Percentiles rank a stretch among this genome's conserved stretches.
Evolutionary conservation across 2,329 filamentous ascomycete species (phyloP).

Genomic region (Neonectria magnoliae): DNA sequence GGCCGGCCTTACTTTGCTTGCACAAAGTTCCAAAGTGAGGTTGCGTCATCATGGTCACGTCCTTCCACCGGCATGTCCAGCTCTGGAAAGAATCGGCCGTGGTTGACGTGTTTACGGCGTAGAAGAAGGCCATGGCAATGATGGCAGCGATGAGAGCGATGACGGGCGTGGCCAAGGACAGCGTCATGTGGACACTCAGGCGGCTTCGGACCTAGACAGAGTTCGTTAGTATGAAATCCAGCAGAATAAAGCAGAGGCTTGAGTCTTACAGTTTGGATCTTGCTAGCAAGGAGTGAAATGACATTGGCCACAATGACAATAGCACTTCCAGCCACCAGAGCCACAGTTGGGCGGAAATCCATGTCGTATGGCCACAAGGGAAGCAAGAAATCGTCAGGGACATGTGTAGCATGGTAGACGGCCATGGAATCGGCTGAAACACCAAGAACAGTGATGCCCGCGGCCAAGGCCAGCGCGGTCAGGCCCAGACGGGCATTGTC

Average conservation of each 20-base stretch:
- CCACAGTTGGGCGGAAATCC: constrained; percentile 65
- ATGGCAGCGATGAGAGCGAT: constrained; percentile 53
- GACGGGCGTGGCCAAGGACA: constrained; percentile 42
- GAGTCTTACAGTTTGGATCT: constrained; percentile 60
- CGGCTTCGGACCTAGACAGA: constrained; percentile 35
- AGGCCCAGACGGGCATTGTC: constrained; percentile 59
- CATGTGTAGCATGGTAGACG: constrained; percentile 65
- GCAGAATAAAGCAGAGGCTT: constrained; percentile 14
- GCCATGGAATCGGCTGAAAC: constrained; percentile 64
- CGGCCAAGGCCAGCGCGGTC: constrained; percentile 60
- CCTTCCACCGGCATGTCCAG: constrained; percentile 70
- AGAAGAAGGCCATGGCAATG: constrained; percentile 66
- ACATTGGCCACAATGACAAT: constrained; percentile 61
- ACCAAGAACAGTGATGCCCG: constrained; percentile 63
- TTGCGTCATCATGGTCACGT: constrained; percentile 60
- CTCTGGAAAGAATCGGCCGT: constrained; percentile 66
- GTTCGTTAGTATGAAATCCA: constrained; percentile 25
- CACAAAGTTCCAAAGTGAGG: constrained; percentile 68
- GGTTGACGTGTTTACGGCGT: constrained; percentile 63
- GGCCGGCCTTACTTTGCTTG: constrained; percentile 62
- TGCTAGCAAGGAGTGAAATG: constrained; percentile 59
- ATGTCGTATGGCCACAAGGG: constrained; percentile 68
- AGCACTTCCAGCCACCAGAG: constrained; percentile 62
- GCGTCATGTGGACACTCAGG: constrained; percentile 26
- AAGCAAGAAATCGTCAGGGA: constrained; percentile 58